phyloP scores from a whole-genome alignment of 345 rosid species.

The Viola odorata region DNA sequence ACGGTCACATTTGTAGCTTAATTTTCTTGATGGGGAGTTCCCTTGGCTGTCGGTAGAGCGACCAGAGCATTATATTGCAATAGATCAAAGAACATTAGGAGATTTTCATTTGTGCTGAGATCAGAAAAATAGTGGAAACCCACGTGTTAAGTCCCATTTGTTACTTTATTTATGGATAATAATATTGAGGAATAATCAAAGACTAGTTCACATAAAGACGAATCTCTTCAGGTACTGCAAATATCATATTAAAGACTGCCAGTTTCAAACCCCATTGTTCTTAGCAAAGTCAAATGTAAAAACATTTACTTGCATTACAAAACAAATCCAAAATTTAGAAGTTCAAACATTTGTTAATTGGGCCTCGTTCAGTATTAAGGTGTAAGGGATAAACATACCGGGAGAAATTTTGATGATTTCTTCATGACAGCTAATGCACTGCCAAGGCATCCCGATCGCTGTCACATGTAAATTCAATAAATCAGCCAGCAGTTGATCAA shows the following conservation, averaged over 20 bases:
- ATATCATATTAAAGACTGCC: too few species aligned
- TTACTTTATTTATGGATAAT: neutral
- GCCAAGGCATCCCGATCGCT: constrained; percentile 96
- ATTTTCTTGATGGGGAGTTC: too few species aligned
- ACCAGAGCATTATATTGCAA: too few species aligned
- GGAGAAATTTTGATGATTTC: constrained; percentile 91
- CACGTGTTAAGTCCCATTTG: neutral
- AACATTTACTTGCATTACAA: too few species aligned
- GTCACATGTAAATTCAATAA: constrained; percentile 26
- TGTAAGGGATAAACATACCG: constrained; percentile 46
- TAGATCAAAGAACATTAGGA: too few species aligned
- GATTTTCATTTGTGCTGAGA: too few species aligned
- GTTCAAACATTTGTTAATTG: neutral
- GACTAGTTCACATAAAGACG: neutral
- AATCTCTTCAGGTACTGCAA: neutral
- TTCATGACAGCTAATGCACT: constrained; percentile 94
- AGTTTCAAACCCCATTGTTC: too few species aligned
- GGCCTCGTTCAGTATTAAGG: too few species aligned
- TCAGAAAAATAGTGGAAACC: neutral
- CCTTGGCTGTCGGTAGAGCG: too few species aligned
- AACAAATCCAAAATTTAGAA: neutral
- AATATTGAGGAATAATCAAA: neutral
- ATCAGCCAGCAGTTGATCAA: constrained; percentile 14
- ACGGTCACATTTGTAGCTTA: too few species aligned
- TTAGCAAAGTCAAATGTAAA: too few species aligned